Evolutionary conservation across 2,329 filamentous ascomycete genomes (phyloP).

Genomic region (Setomelanomma holmii): DNA sequence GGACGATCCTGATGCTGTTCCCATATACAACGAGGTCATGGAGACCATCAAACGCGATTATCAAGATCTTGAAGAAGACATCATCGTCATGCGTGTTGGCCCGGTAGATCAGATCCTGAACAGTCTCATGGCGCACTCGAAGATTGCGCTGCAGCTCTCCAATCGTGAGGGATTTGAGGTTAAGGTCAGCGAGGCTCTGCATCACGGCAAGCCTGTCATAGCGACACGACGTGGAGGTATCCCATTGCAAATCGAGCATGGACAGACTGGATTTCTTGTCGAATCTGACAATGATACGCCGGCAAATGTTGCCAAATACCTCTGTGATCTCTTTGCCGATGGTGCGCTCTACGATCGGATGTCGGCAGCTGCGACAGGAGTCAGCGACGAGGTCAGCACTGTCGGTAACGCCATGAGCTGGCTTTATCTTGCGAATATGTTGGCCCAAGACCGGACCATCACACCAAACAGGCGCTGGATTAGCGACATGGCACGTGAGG

Average conservation of each 20-base stretch:
- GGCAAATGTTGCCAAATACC: constrained; percentile 67
- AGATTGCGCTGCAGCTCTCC: constrained; percentile 78
- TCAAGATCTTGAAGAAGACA: constrained; percentile 56
- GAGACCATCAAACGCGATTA: constrained; percentile 69
- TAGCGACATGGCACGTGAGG: constrained; percentile 74
- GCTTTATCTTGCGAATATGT: constrained; percentile 77
- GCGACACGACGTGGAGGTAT: constrained; percentile 80
- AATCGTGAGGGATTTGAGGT: constrained; percentile 86
- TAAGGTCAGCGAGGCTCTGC: constrained; percentile 83
- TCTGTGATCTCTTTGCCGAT: constrained; percentile 72
- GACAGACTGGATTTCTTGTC: constrained; percentile 76
- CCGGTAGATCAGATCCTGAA: constrained; percentile 84
- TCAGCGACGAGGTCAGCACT: constrained; percentile 83
- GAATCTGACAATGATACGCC: constrained; percentile 72
- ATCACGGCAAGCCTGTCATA: constrained; percentile 80
- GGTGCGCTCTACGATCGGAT: constrained; percentile 70
- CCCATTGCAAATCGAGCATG: constrained; percentile 76
- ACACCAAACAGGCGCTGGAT: constrained; percentile 71
- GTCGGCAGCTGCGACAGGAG: constrained; percentile 67
- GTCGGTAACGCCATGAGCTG: constrained; percentile 79
- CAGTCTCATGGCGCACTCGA: constrained; percentile 73
- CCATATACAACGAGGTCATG: constrained; percentile 76
- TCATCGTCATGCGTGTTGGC: constrained; percentile 78
- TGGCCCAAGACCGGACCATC: constrained; percentile 65
- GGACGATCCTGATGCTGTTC: constrained; percentile 78